Evolutionary conservation across 805 yeast species (phyloP), one percentile per base, ranked within the genome.

Genomic region (Cyberlindnera euphorbiiphila): DNA sequence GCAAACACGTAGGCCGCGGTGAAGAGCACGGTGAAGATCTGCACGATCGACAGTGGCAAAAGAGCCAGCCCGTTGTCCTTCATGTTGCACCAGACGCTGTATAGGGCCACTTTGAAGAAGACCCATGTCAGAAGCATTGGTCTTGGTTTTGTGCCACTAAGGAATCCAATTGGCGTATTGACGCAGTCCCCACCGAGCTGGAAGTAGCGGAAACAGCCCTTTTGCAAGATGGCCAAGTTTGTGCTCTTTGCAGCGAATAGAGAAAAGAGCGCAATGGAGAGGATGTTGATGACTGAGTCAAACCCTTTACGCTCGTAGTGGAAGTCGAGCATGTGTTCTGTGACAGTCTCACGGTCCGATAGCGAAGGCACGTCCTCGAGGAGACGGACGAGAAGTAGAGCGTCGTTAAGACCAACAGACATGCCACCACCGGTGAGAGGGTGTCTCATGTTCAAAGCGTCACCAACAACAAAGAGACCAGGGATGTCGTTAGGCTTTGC

Each of bases 371-470:
- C 73, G 2, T 40, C 30, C 53, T 37, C 82, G 36, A 93, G 67
- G 26, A 85, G 62, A 49, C 74, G 71, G 14, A 85, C 77, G 31
- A 88, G 68, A 23, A 84, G 57, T 0, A 73, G 82, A 4, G 86
- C 85, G 61, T 93, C 98, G 56, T 80, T 85, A 43, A 93, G 67
- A 2, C 96, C 97, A 29, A 93, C 98, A 18, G 98, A 88, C 98
- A 93, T 93, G 44, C 98, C 98, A 47, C 98, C 98, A 36, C 98
- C 98, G 1, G 98, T 93, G 44, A 93, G 73, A 19, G 98, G 98
- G 60, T 93, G 98, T 59, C 98, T 75, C 97, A 93, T 93, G 61
- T 93, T 93, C 50, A 89, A 70, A 2, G 98, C 85, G 60, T 93
- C 98, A 33, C 98, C 98, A 24, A 93, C 57, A 49, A 91, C 71